Evolutionary conservation across 768 basidiomycete genomes (phyloP).

Genomic region (Phanerochaete carnosa): DNA sequence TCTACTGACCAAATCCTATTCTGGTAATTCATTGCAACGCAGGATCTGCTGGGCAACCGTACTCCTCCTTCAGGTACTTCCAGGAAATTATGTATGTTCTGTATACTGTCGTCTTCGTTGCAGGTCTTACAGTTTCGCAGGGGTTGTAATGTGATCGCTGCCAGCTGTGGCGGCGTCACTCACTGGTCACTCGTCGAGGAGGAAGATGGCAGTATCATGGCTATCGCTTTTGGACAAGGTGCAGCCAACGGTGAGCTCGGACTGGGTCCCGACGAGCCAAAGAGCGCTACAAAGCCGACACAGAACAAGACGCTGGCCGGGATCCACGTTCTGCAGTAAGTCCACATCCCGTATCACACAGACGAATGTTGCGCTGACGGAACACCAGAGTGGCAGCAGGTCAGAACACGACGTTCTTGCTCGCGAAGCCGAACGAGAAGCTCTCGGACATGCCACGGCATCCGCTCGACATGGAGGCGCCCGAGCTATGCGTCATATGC

Average conservation of each 20-base stretch:
- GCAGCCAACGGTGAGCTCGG: conserved; percentile 90
- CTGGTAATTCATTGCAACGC: conserved; percentile 4
- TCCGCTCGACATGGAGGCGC: conserved; percentile 68
- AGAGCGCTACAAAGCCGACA: conserved; percentile 83
- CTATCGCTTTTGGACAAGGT: conserved; percentile 83
- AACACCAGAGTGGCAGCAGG: conserved; percentile 72
- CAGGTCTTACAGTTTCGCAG: conserved; percentile 32
- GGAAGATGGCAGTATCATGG: conserved; percentile 74
- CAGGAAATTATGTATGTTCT: conserved; percentile 72
- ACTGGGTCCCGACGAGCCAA: conserved; percentile 73
- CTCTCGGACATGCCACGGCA: conserved; percentile 78
- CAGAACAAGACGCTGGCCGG: conserved; percentile 67
- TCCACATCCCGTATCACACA: background rate
- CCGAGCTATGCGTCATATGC: conserved; percentile 71
- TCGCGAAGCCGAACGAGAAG: conserved; percentile 72
- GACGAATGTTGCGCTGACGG: background rate
- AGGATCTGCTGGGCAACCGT: conserved; percentile 86
- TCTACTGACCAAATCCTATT: background rate
- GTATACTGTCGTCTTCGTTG: background rate
- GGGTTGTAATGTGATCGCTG: conserved; percentile 73
- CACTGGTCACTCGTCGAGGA: conserved; percentile 80
- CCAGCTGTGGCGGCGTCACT: conserved; percentile 82
- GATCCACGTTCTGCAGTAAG: conserved; percentile 76
- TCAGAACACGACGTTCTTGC: conserved; percentile 82
- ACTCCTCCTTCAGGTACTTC: conserved; percentile 82